Evolutionary conservation across 148 eudicot genomes (phyloP).

Genomic region (Persicaria tinctoria): DNA sequence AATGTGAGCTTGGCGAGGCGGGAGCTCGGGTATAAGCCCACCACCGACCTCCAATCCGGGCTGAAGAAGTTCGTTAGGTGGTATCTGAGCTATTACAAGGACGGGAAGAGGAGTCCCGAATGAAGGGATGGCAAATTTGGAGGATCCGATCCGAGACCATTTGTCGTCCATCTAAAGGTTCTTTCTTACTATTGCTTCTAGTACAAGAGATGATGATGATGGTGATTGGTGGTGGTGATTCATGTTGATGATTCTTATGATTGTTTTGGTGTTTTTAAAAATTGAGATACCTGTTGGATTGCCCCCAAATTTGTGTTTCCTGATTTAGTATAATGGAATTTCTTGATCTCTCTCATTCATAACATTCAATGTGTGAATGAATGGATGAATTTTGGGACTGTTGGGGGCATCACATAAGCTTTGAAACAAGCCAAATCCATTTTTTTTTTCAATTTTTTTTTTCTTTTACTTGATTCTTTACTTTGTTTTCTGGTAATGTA

Average conservation of each 20-base stretch:
- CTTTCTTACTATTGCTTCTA: neutral
- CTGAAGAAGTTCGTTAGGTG: conserved; percentile 21
- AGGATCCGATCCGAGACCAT: neutral
- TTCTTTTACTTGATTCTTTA: neutral
- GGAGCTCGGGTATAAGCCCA: conserved; percentile 18
- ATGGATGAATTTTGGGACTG: neutral
- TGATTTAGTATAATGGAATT: neutral
- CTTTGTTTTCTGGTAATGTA: conserved; percentile 8
- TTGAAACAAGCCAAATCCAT: conserved; percentile 11
- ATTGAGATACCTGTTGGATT: conserved; percentile 7
- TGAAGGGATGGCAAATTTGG: neutral
- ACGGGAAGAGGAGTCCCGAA: conserved; percentile 9
- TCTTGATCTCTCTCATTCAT: neutral
- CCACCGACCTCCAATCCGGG: conserved; percentile 19
- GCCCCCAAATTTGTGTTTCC: conserved; percentile 12
- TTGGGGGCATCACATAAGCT: conserved; percentile 11
- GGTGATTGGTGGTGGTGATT: conserved; percentile 5
- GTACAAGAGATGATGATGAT: conserved; percentile 8
- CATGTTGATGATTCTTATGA: conserved; percentile 8
- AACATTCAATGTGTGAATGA: conserved; percentile 3
- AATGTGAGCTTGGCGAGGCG: conserved; percentile 17
- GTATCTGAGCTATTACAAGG: conserved; percentile 18
- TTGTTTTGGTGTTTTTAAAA: conserved; percentile 10
- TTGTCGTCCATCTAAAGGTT: neutral
- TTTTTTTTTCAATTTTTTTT: neutral